These are phyloP conservation scores for Xylariaceae sp. DNA, from an alignment of 2,329 filamentous ascomycete genomes.

Conservation along the genomic window DNA sequence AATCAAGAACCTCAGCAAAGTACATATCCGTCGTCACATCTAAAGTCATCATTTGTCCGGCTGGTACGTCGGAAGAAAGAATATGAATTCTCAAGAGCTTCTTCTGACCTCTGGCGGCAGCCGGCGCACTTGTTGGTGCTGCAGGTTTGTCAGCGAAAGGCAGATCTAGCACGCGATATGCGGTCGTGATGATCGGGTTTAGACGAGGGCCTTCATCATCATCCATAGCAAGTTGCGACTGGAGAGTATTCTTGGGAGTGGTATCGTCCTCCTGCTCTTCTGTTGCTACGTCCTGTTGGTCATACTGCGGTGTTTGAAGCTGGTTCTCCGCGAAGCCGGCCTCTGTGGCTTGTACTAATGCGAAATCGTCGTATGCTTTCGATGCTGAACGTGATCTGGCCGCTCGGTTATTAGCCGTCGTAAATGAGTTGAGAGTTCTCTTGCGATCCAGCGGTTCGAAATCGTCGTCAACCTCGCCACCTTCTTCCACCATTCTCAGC, in stretches of 20 bases:
- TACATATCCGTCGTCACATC: slow-evolving; percentile 79
- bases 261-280: slow-evolving; percentile 38
- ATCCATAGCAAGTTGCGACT: slow-evolving; percentile 34
- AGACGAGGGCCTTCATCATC: slow-evolving; percentile 37
- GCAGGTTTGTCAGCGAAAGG: slow-evolving; percentile 54
- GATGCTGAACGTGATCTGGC: slow-evolving; percentile 60
- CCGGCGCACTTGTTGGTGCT: slow-evolving; percentile 39
- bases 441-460: slow-evolving; percentile 73
- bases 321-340: slow-evolving; percentile 66
- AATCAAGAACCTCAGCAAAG: slow-evolving; percentile 73
- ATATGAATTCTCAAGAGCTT: slow-evolving; percentile 70
- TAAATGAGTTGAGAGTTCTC: slow-evolving; percentile 70
- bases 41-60: slow-evolving; percentile 67
- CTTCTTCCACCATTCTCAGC: slow-evolving; percentile 76
- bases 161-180: slow-evolving; percentile 46
- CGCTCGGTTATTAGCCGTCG: slow-evolving; percentile 71
- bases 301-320: slow-evolving; percentile 60
- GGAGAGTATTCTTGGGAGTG: slow-evolving; percentile 47
- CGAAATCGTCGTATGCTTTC: slow-evolving; percentile 78
- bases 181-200: slow-evolving; percentile 59
- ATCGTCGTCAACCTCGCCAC: slow-evolving; percentile 79
- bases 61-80: slow-evolving; percentile 60
- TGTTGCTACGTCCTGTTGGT: slow-evolving; percentile 44
- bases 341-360: slow-evolving; percentile 65
- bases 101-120: slow-evolving; percentile 55